Evolutionary conservation across 192 early-diverging fungal genomes (phyloP).

Genomic region (Oehlia diaphana): DNA sequence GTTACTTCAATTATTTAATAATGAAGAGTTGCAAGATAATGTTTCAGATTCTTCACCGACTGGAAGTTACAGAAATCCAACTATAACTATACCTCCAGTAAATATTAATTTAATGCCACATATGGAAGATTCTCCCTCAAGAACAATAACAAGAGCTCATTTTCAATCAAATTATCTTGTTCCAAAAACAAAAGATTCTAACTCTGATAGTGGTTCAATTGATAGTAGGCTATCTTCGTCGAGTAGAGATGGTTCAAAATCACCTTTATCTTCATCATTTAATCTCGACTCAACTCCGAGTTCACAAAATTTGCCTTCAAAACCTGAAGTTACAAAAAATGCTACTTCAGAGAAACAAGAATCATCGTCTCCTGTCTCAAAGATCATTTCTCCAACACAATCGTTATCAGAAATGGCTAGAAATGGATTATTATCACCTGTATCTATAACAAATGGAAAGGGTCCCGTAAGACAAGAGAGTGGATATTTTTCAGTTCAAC

Average conservation of each 20-base stretch:
- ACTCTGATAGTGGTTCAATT: not conserved
- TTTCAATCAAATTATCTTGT: not conserved
- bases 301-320: not conserved
- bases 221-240: not conserved
- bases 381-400: not conserved
- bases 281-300: not conserved
- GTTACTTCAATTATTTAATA: conserved; percentile 26
- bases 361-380: not conserved
- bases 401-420: not conserved
- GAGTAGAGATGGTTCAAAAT: not conserved
- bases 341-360: not conserved
- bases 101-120: conserved; percentile 4
- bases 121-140: conserved; percentile 16
- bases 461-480: conserved; percentile 18
- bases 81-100: conserved; percentile 25
- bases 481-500: conserved; percentile 18
- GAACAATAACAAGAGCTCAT: not conserved
- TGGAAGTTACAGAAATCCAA: not conserved
- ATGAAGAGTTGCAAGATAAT: not conserved
- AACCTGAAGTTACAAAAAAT: no score
- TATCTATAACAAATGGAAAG: conserved; percentile 1
- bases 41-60: conserved; percentile 7
- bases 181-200: not conserved
- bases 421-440: conserved; percentile 19
- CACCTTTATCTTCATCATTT: not conserved